Evolutionary conservation across 352 stramenopile species (phyloP).

Genomic region (Phytophthora pini): DNA sequence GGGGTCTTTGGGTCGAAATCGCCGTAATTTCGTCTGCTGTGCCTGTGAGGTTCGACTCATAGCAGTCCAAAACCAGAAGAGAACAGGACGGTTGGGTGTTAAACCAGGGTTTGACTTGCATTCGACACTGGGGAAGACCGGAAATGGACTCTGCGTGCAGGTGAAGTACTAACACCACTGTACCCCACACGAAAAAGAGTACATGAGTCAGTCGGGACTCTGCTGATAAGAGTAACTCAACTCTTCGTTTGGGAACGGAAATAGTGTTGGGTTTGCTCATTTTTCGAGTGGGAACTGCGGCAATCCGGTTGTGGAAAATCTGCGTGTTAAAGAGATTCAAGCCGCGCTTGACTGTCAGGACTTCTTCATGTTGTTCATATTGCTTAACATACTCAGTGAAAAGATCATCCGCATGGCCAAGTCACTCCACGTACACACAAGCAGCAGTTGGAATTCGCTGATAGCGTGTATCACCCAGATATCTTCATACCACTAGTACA

Average conservation of each 20-base stretch:
- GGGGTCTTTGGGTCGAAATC: conserved; percentile 29
- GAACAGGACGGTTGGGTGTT: conserved; percentile 31
- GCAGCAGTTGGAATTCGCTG: conserved; percentile 2
- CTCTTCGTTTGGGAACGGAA: neutral
- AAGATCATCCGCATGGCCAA: conserved; percentile 7
- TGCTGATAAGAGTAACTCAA: neutral
- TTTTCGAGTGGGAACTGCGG: too few species aligned
- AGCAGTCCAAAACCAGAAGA: conserved; percentile 38
- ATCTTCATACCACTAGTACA: conserved; percentile 17
- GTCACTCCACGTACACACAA: neutral
- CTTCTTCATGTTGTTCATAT: conserved; percentile 9
- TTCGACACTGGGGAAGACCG: conserved; percentile 15
- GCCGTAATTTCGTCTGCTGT: conserved; percentile 1
- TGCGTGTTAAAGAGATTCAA: neutral
- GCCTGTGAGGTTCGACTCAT: conserved; percentile 6
- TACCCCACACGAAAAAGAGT: conserved; percentile 21
- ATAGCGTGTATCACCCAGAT: conserved; percentile 1
- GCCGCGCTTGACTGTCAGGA: neutral
- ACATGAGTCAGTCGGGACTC: conserved; percentile 3
- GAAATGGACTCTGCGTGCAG: conserved; percentile 18
- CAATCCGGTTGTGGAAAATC: neutral
- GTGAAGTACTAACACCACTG: conserved; percentile 21
- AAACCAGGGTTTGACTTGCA: conserved; percentile 30
- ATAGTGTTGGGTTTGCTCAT: too few species aligned
- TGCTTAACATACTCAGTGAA: conserved; percentile 2